A percentile compares a stretch with the other conserved stretches of the same genome.
Evolutionary conservation across 441 rosid genomes (phyloP).

Genomic region (Geranium incanum): DNA sequence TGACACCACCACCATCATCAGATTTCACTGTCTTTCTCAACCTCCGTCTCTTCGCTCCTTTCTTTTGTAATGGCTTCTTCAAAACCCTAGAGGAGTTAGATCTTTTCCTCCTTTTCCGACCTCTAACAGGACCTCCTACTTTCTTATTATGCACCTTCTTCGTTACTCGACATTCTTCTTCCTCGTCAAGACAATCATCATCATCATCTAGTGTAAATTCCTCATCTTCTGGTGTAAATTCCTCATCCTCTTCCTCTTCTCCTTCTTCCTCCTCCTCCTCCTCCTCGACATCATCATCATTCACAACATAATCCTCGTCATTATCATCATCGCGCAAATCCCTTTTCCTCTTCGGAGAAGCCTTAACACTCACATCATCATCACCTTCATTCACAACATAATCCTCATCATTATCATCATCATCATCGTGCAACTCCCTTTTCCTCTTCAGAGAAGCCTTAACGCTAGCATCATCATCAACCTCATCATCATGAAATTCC

Average conservation of each 20-base stretch:
- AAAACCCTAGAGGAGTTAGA: constrained; percentile 32
- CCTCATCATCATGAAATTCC: constrained; percentile 28
- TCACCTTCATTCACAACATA: constrained; percentile 34
- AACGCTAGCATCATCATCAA: constrained; percentile 24
- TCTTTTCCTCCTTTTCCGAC: constrained; percentile 39
- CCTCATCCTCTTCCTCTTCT: constrained; percentile 30
- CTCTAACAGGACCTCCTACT: constrained; percentile 27
- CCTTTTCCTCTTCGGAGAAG: constrained; percentile 45
- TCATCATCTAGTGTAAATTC: constrained; percentile 33
- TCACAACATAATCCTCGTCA: constrained; percentile 30
- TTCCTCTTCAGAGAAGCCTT: constrained; percentile 46
- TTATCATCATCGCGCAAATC: constrained; percentile 34
- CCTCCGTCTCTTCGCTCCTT: constrained; percentile 32
- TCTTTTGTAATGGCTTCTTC: constrained; percentile 24
- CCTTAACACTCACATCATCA: constrained; percentile 26
- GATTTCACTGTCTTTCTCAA: constrained; percentile 41
- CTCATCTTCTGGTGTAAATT: constrained; percentile 16
- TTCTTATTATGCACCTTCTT: constrained; percentile 33
- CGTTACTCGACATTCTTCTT: constrained; percentile 40
- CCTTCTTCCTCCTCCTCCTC: constrained; percentile 47
- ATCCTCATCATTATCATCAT: constrained; percentile 23
- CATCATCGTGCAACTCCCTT: constrained; percentile 35
- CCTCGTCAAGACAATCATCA: constrained; percentile 66
- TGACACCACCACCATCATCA: constrained; percentile 33
- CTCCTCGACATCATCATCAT: constrained; percentile 30